A percentile compares a stretch with the other conserved stretches of the same genome.
These are phyloP conservation scores for Polygonum maritimum DNA, from an alignment of 148 eudicot genomes.

Conservation along the genomic window DNA sequence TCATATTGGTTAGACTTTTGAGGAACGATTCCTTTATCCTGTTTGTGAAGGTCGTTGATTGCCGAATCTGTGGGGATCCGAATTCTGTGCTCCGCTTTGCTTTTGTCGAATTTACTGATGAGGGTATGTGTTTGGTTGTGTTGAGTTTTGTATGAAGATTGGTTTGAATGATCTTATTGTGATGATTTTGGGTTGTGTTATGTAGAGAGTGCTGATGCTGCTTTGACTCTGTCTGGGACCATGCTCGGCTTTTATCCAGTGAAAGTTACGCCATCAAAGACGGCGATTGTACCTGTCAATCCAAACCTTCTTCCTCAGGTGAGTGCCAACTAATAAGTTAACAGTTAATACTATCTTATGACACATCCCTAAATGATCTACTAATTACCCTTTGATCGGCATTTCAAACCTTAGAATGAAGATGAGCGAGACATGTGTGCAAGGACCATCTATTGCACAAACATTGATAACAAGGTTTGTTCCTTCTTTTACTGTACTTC, in stretches of 20 bases:
- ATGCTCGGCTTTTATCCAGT: conserved; percentile 95
- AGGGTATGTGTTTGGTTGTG: conserved; percentile 33
- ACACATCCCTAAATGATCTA: neutral
- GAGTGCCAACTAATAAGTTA: conserved; percentile 11
- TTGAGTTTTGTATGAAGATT: neutral
- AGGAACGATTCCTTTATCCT: neutral
- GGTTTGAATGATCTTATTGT: neutral
- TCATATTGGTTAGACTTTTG: neutral
- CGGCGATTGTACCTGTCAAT: conserved; percentile 98
- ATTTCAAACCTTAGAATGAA: conserved; percentile 51
- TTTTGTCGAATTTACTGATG: conserved; percentile 81
- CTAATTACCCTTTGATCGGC: neutral
- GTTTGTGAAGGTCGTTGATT: conserved; percentile 70
- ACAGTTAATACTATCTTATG: neutral
- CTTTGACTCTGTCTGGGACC: conserved; percentile 78
- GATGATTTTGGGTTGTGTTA: neutral
- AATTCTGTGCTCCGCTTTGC: conserved; percentile 90
- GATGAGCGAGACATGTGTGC: conserved; percentile 98
- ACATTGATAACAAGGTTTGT: conserved; percentile 84
- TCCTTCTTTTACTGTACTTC: neutral
- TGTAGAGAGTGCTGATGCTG: conserved; percentile 82
- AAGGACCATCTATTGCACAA: conserved; percentile 86
- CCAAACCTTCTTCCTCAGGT: conserved; percentile 86
- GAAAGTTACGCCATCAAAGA: conserved; percentile 86
- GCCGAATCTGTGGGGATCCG: conserved; percentile 94